Percentiles rank a stretch among this genome's conserved stretches.
These are phyloP conservation scores for Mycocentrospora acerina DNA, from an alignment of 2,329 filamentous ascomycete species.

Conservation along the genomic window DNA sequence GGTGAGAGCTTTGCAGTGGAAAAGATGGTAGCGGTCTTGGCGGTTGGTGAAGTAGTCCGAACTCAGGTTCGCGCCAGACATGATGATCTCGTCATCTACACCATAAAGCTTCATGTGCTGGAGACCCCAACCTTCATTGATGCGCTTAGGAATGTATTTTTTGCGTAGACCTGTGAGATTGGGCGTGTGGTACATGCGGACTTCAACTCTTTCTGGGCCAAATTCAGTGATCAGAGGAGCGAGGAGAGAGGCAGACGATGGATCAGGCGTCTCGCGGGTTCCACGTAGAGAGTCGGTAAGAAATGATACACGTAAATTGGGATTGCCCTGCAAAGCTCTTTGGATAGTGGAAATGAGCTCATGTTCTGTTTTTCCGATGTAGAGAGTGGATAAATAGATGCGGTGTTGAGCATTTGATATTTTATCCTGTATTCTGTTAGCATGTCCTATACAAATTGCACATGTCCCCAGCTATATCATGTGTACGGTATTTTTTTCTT, in stretches of 20 bases:
- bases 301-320: constrained; percentile 78
- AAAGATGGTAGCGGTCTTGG: constrained; percentile 91
- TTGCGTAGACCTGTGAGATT: constrained; percentile 89
- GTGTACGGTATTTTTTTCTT: too few species aligned
- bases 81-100: constrained; percentile 89
- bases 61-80: constrained; percentile 86
- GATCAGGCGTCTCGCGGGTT: constrained; percentile 81
- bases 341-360: constrained; percentile 82
- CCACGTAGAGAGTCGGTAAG: constrained; percentile 89
- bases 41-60: constrained; percentile 95
- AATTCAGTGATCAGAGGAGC: constrained; percentile 83
- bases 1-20: constrained; percentile 75
- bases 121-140: constrained; percentile 97
- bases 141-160: constrained; percentile 77
- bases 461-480: too few species aligned
- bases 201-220: constrained; percentile 78
- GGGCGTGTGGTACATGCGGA: constrained; percentile 97
- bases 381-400: constrained; percentile 93
- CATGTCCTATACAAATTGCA: not conserved
- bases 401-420: constrained; percentile 76
- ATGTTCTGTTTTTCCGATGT: constrained; percentile 90
- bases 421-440: constrained; percentile 53
- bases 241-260: constrained; percentile 86
- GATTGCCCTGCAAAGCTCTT: constrained; percentile 72
- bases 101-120: constrained; percentile 99